These are phyloP conservation scores for Hibiscus trionum DNA, from an alignment of 345 rosid species.

Conservation along the genomic window DNA sequence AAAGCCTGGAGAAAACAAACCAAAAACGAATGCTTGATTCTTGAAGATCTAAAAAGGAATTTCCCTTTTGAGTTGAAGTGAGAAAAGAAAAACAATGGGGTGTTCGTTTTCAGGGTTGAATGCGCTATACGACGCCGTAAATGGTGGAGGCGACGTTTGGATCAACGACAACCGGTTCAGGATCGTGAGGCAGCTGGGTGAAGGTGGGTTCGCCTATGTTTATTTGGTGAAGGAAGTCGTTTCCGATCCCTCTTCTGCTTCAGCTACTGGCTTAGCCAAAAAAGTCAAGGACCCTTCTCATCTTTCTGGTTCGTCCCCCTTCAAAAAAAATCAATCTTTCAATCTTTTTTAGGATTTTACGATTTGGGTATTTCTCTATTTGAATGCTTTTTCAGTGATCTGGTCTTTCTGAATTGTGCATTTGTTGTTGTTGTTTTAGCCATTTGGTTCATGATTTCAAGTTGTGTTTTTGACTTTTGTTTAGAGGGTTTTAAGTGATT, in stretches of 20 bases:
- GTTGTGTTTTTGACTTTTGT: neutral
- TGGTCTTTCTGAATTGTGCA: neutral
- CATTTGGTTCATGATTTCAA: neutral
- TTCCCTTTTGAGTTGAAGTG: neutral
- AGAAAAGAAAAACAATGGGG: slow-evolving; percentile 37
- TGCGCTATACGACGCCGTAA: slow-evolving; percentile 82
- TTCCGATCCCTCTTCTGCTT: slow-evolving; percentile 47
- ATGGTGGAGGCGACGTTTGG: slow-evolving; percentile 94
- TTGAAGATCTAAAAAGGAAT: slow-evolving; percentile 21
- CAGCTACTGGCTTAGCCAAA: slow-evolving; percentile 54
- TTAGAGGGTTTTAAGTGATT: neutral
- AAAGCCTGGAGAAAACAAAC: too few relatives aligned
- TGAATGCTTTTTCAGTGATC: neutral
- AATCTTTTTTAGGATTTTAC: neutral
- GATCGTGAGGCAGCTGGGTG: slow-evolving; percentile 90
- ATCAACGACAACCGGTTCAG: slow-evolving; percentile 93
- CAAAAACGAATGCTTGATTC: slow-evolving; percentile 32
- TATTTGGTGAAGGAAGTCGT: slow-evolving; percentile 71
- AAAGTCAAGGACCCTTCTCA: slow-evolving; percentile 88
- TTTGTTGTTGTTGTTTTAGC: neutral
- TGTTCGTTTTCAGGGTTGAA: slow-evolving; percentile 92
- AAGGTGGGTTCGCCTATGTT: slow-evolving; percentile 92
- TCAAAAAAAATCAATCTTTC: neutral
- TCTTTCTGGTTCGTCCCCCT: slow-evolving; percentile 62
- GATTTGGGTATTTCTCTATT: slow-evolving; percentile 5